Base-by-base conservation (phyloP, 1,284 basidiomycete genomes). In the Trichosporon sp. region DNA sequence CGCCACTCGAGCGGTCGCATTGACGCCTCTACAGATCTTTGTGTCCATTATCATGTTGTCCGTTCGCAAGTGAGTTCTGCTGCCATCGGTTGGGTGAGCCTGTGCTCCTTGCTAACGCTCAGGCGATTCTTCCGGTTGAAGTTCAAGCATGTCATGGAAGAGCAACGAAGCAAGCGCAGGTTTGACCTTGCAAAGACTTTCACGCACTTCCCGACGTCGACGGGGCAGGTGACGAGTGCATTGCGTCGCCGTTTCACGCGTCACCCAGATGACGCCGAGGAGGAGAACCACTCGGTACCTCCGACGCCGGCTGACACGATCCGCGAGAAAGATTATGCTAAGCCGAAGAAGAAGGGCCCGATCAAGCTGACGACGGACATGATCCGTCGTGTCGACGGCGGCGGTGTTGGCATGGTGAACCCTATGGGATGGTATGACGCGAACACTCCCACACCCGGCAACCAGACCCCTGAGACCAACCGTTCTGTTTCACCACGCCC, bases 351-450 rank as follows among this genome's bases (percentile, higher is more conserved):
- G 76, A 82, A 83, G 74, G 78, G 74, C 73, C 79, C 73, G 64
- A 74, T 77, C 12, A 84, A 80, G 70, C 71, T 95, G n/a, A 85
- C 88, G 54, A 86, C 91, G 40, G 90, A 92, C 73, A 96, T 96
- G 94, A 95, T 96, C 76, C 89, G 90, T 54, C 86, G 93, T 48
- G 88, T 93, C 83, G 85, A 86, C 63, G 90, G 93, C 69, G 89
- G 89, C 66, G 90, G 90, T 0, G 92, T 92, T 1, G 91, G 90
- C 73, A 87, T 89, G n/a, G 87, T 97, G 61, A 90, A 96, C 80
- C 92, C 92, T 1, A 94, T 90, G 83, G 93, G 81, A 11, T 80
- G 82, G 81, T 83, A 83, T 67, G 82, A 83, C 54, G 77, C 75
- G 38, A 61, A 65, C 21, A 70, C 69, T 1, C 69, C 71, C 11